Evolutionary conservation across 345 rosid genomes (phyloP).

Genomic region (Populus nigra): DNA sequence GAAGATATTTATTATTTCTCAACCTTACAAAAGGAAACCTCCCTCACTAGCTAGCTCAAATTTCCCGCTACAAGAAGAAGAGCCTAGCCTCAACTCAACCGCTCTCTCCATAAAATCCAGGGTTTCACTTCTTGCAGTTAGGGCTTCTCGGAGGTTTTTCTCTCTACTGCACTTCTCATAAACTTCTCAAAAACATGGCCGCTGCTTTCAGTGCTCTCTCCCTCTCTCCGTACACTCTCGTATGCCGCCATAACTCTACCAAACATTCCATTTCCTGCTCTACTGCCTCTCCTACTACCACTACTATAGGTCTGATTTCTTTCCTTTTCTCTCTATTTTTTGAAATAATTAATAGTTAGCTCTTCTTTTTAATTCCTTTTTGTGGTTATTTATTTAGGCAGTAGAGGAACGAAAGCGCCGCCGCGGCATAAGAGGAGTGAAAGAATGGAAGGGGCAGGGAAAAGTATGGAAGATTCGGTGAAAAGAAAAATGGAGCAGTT

Average conservation of each 20-base stretch:
- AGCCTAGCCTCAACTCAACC: neutral
- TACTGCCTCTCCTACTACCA: slow-evolving; percentile 42
- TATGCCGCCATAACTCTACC: slow-evolving; percentile 27
- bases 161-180: slow-evolving; percentile 30
- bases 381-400: slow-evolving; percentile 32
- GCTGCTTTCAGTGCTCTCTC: slow-evolving; percentile 59
- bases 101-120: slow-evolving; percentile 7
- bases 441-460: slow-evolving; percentile 74
- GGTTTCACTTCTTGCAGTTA: slow-evolving; percentile 31
- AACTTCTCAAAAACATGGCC: slow-evolving; percentile 46
- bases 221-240: slow-evolving; percentile 41
- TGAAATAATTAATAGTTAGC: neutral
- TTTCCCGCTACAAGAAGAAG: slow-evolving; percentile 36
- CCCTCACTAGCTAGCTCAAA: neutral
- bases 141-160: slow-evolving; percentile 32
- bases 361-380: neutral
- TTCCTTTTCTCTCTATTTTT: neutral
- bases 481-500: slow-evolving; percentile 95
- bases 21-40: slow-evolving; percentile 22
- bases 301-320: slow-evolving; percentile 37
- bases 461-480: slow-evolving; percentile 96
- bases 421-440: slow-evolving; percentile 42
- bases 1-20: slow-evolving; percentile 18
- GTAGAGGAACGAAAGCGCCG: slow-evolving; percentile 46
- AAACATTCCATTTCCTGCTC: slow-evolving; percentile 49